A percentile compares a stretch with the other conserved stretches of the same genome.
phyloP scores from a whole-genome alignment of 805 yeast genomes.

The Lipomyces japonicus region DNA sequence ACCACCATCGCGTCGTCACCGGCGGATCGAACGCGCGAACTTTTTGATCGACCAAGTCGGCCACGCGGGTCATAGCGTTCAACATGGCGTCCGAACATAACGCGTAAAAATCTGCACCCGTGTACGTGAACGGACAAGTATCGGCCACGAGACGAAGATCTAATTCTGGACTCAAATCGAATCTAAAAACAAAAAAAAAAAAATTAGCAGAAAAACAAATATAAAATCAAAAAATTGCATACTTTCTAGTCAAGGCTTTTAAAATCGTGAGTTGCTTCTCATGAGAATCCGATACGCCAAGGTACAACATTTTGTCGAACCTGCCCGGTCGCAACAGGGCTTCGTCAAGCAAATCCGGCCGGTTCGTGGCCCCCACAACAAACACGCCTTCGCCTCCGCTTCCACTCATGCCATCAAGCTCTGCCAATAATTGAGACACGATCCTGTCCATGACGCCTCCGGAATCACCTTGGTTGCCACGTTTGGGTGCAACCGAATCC shows the following conservation, averaged over 20 bases:
- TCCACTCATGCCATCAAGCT: slow-evolving; percentile 92
- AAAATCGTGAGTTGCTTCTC: slow-evolving; percentile 82
- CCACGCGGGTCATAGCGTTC: slow-evolving; percentile 91
- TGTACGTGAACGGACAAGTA: slow-evolving; percentile 79
- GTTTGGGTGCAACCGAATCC: slow-evolving; percentile 96
- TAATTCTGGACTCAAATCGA: slow-evolving; percentile 54
- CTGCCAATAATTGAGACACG: slow-evolving; percentile 91
- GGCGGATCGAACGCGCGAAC: slow-evolving; percentile 48
- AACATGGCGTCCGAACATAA: slow-evolving; percentile 93
- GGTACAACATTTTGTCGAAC: slow-evolving; percentile 88
- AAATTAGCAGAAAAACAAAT: no score
- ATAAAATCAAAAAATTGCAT: slow-evolving; percentile 37
- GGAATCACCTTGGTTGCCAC: slow-evolving; percentile 98
- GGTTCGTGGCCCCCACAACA: slow-evolving; percentile 97
- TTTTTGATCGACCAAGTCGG: slow-evolving; percentile 66
- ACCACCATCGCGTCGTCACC: slow-evolving; percentile 81
- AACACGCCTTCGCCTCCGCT: slow-evolving; percentile 84
- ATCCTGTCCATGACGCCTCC: slow-evolving; percentile 99
- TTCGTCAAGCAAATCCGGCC: slow-evolving; percentile 93
- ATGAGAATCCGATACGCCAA: slow-evolving; percentile 89
- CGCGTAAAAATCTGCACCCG: slow-evolving; percentile 98
- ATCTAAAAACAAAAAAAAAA: no score
- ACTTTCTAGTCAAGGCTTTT: slow-evolving; percentile 84
- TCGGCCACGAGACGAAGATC: slow-evolving; percentile 58
- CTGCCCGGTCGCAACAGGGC: slow-evolving; percentile 65